Evolutionary conservation across 805 yeast species (phyloP).

Genomic region (Hanseniaspora hatyaiensis): DNA sequence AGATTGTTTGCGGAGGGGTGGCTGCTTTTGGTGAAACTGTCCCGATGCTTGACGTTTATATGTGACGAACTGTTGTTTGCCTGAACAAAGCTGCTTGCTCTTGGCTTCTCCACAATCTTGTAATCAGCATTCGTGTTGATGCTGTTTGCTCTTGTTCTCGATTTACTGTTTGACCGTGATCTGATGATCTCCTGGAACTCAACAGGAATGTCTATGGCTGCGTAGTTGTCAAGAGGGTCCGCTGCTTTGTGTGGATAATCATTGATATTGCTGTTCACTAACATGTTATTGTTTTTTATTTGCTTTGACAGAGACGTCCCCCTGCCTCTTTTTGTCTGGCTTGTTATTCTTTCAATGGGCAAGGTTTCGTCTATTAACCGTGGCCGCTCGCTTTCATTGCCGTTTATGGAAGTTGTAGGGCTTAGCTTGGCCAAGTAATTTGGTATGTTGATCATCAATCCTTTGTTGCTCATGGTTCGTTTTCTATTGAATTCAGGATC

Average conservation of each 20-base stretch:
- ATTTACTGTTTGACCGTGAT: constrained; percentile 11
- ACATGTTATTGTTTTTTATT: constrained; percentile 10
- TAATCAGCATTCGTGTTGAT: neutral
- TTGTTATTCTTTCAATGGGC: neutral
- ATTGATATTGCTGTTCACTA: constrained; percentile 8
- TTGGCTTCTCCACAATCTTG: neutral
- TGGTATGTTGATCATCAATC: constrained; percentile 12
- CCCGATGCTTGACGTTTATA: too few relatives aligned
- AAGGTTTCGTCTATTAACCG: neutral
- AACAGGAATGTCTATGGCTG: constrained; percentile 5
- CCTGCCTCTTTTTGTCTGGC: constrained; percentile 8
- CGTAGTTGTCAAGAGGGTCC: too few relatives aligned
- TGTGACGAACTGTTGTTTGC: neutral
- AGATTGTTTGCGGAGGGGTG: constrained; percentile 2
- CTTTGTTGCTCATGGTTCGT: constrained; percentile 9
- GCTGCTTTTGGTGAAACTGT: too few relatives aligned
- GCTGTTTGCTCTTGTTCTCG: constrained; percentile 13
- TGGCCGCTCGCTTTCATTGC: neutral
- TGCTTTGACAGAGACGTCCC: neutral
- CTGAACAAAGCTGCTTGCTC: neutral
- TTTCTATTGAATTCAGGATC: neutral
- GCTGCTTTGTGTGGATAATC: neutral
- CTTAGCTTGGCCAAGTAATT: constrained; percentile 10
- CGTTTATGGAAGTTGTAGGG: constrained; percentile 3
- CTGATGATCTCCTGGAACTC: constrained; percentile 9